Conservation (phyloP, 768 basidiomycete genomes). For the Tricholoma sp. region DNA sequence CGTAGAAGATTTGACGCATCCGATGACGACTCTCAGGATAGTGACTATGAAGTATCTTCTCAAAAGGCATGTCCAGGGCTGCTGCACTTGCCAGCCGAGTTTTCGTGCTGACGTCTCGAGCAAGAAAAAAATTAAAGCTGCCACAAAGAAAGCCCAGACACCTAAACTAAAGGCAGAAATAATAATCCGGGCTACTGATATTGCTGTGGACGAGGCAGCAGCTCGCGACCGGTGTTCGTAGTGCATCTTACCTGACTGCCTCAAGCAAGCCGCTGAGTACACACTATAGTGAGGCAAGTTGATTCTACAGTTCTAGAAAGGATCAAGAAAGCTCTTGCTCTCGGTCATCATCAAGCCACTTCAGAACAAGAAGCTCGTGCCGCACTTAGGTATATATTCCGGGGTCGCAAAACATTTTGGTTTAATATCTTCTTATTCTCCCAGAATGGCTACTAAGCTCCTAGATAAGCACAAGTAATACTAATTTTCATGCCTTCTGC, state of each 20-base stretch:
- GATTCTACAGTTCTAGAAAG: background rate
- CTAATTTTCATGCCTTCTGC: background rate
- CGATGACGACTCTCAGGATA: slow-evolving; percentile 1
- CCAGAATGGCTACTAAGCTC: background rate
- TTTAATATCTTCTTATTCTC: background rate
- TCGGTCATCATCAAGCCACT: background rate
- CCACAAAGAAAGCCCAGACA: background rate
- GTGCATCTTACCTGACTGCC: background rate
- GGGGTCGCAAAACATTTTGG: background rate
- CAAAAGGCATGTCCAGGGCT: background rate
- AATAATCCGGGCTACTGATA: background rate
- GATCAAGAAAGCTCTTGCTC: slow-evolving; percentile 1
- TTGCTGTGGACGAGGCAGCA: background rate
- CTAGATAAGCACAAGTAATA: background rate
- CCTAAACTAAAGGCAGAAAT: background rate
- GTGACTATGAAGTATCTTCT: background rate
- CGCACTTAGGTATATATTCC: background rate
- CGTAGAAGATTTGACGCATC: background rate
- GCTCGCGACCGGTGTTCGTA: background rate
- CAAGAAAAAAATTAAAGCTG: background rate
- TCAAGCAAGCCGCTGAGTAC: background rate
- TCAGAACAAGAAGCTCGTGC: background rate
- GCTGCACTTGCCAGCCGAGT: background rate
- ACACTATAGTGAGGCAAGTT: background rate
- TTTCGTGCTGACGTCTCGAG: background rate